These are phyloP conservation scores for Lactarius pseudohatsudake DNA, from an alignment of 768 basidiomycete genomes.

Conservation along the genomic window DNA sequence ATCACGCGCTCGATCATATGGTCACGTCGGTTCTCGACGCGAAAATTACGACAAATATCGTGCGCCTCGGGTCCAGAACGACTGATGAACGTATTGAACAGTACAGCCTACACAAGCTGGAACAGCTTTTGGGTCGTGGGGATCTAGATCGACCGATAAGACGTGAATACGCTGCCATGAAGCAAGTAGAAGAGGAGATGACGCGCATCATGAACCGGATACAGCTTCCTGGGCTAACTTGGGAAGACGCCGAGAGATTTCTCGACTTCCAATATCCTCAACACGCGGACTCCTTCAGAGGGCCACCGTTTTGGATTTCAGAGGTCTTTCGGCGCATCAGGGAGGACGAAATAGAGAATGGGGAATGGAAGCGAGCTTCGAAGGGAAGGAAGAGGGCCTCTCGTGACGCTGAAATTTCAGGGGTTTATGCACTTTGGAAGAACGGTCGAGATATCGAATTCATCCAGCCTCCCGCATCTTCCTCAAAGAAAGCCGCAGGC, in stretches of 20 bases:
- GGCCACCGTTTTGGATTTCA: slow-evolving; percentile 40
- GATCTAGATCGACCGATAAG: slow-evolving; percentile 41
- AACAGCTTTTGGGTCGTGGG: slow-evolving; percentile 44
- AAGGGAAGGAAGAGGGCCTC: slow-evolving; percentile 7
- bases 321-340: not conserved
- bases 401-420: slow-evolving; percentile 2
- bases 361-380: slow-evolving; percentile 12
- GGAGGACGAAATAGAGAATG: slow-evolving; percentile 22
- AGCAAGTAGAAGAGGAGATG: slow-evolving; percentile 48
- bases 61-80: slow-evolving; percentile 71
- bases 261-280: slow-evolving; percentile 49
- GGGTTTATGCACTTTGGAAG: slow-evolving; percentile 28
- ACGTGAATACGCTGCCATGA: slow-evolving; percentile 42
- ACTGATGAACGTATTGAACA: slow-evolving; percentile 58
- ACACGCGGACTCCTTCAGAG: slow-evolving; percentile 42
- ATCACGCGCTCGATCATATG: slow-evolving; percentile 79
- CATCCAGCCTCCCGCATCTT: slow-evolving; percentile 8
- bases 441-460: slow-evolving; percentile 24
- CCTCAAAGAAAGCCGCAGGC: not conserved
- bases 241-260: slow-evolving; percentile 41
- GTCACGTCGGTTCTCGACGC: slow-evolving; percentile 63
- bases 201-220: slow-evolving; percentile 43
- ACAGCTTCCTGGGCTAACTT: slow-evolving; percentile 21
- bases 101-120: slow-evolving; percentile 60
- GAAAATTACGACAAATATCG: slow-evolving; percentile 58